phyloP scores from a whole-genome alignment of 495 filamentous ascomycete species.

The Rostrohypoxylon terebratum region DNA sequence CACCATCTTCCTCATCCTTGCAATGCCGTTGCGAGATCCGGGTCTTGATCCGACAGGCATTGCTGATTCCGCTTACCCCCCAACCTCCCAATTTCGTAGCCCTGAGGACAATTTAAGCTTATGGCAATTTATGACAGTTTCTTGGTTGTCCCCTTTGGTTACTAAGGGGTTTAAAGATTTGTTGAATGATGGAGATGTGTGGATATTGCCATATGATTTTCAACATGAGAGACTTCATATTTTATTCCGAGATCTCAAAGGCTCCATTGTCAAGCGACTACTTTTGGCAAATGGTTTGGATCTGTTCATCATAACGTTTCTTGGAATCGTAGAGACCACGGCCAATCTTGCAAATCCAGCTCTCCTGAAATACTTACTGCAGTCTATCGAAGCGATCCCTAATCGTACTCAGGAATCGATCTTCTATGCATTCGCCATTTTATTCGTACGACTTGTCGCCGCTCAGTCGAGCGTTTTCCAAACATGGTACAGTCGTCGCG shows the following conservation, averaged over 20 bases:
- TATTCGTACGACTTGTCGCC: conserved; percentile 69
- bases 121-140: conserved; percentile 86
- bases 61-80: conserved; percentile 65
- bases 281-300: conserved; percentile 80
- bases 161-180: conserved; percentile 68
- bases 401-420: conserved; percentile 67
- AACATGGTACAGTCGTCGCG: conserved; percentile 79
- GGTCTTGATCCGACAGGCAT: conserved; percentile 69
- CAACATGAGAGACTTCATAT: conserved; percentile 78
- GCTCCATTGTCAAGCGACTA: conserved; percentile 75
- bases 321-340: conserved; percentile 71
- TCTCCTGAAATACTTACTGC: conserved; percentile 76
- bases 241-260: conserved; percentile 76
- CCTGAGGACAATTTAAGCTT: conserved; percentile 84
- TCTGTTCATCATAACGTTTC: conserved; percentile 70
- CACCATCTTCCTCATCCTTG: conserved; percentile 65
- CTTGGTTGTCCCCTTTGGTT: conserved; percentile 84
- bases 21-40: conserved; percentile 79
- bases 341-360: conserved; percentile 75
- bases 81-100: conserved; percentile 72
- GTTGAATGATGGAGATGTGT: conserved; percentile 82
- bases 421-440: conserved; percentile 72
- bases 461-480: conserved; percentile 75
- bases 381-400: conserved; percentile 68
- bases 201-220: conserved; percentile 79